Conservation (phyloP, 1,284 basidiomycete genomes). For the Abortiporus biennis region DNA sequence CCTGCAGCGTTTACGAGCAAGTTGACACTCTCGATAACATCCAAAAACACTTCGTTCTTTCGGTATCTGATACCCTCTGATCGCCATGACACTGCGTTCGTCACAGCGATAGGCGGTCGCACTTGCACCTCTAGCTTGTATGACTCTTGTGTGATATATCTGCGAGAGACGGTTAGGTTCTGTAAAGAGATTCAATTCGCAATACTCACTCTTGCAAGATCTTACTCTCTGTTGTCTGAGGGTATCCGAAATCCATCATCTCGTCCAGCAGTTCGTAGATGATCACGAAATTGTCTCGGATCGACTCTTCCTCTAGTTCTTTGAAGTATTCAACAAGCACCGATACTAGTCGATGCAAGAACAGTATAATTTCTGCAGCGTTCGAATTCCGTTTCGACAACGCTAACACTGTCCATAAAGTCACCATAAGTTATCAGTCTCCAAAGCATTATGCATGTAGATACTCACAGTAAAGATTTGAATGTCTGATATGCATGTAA, state of each 20-base stretch:
- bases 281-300: constrained; percentile 97
- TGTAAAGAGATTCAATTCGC: not conserved
- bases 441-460: not conserved
- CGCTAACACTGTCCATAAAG: constrained; percentile 69
- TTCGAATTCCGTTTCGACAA: constrained; percentile 96
- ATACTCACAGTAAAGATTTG: constrained; percentile 89
- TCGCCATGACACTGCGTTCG: constrained; percentile 98
- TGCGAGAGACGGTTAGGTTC: constrained; percentile 23
- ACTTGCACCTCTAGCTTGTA: constrained; percentile 98
- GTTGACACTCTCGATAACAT: constrained; percentile 98
- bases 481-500: constrained; percentile 98
- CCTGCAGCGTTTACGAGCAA: constrained; percentile 94
- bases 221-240: constrained; percentile 99
- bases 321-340: constrained; percentile 99
- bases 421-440: not conserved
- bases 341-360: constrained; percentile 87
- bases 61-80: constrained; percentile 97
- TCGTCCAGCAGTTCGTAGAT: constrained; percentile 98
- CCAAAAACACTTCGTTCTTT: constrained; percentile 99
- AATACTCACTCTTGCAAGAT: constrained; percentile 87
- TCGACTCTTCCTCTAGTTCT: constrained; percentile 98
- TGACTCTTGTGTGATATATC: constrained; percentile 98
- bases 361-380: constrained; percentile 94
- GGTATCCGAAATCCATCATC: constrained; percentile 99
- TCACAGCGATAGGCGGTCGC: constrained; percentile 94